A percentile compares a stretch with the other conserved stretches of the same genome.
Evolutionary conservation across 2,329 filamentous ascomycete genomes (phyloP).

Genomic region (Ascochyta viciae-villosae): DNA sequence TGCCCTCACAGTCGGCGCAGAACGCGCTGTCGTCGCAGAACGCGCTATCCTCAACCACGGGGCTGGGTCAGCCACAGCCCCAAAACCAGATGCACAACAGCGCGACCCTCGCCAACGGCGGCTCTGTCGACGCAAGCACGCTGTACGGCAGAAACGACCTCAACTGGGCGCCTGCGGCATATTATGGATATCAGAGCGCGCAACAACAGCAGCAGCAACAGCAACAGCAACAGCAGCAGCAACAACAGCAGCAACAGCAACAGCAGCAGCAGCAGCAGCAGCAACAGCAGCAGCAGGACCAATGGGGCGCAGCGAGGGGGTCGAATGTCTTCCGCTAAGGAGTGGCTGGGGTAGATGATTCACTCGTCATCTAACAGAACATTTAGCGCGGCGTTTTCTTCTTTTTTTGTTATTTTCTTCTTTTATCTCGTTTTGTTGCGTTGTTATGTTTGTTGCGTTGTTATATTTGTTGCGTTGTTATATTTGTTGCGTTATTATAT

Average conservation of each 20-base stretch:
- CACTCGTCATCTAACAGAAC: too few species aligned
- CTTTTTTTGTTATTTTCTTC: too few species aligned
- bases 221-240: slow-evolving; percentile 11
- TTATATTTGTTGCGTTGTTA: too few species aligned
- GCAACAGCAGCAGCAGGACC: slow-evolving; percentile 31
- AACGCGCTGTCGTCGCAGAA: slow-evolving; percentile 20
- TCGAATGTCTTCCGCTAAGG: slow-evolving; percentile 33
- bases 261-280: slow-evolving; percentile 17
- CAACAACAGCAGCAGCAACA: slow-evolving; percentile 15
- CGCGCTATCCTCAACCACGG: not conserved
- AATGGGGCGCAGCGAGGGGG: slow-evolving; percentile 32
- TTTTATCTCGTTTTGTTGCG: too few species aligned
- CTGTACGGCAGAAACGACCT: slow-evolving; percentile 36
- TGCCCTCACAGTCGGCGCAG: slow-evolving; percentile 21
- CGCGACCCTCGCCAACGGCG: slow-evolving; percentile 23
- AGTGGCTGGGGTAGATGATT: too few species aligned
- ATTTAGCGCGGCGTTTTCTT: too few species aligned
- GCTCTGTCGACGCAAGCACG: slow-evolving; percentile 24
- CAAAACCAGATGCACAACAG: slow-evolving; percentile 24
- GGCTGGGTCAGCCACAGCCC: slow-evolving; percentile 24
- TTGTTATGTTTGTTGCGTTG: too few species aligned
- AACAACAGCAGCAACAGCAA: slow-evolving; percentile 12
- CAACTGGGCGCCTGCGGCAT: slow-evolving; percentile 31
- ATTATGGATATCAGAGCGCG: slow-evolving; percentile 36
- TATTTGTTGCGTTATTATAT: too few species aligned